Evolutionary conservation across 352 stramenopile genomes (phyloP).

Genomic region (Phytophthora syringae): DNA sequence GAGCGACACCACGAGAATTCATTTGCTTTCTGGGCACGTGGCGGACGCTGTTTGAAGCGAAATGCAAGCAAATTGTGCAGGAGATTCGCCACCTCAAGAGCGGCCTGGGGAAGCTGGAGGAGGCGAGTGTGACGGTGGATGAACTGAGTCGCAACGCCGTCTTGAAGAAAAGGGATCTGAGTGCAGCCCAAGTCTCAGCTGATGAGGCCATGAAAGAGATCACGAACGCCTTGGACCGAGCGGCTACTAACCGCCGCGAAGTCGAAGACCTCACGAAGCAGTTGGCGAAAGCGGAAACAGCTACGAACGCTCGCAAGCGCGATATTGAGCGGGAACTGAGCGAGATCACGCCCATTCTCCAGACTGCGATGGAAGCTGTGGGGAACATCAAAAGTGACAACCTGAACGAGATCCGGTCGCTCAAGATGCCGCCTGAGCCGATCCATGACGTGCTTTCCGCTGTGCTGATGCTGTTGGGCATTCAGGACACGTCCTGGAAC

Average conservation of each 20-base stretch:
- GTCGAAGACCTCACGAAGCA: conserved; percentile 93
- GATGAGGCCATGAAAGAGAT: conserved; percentile 97
- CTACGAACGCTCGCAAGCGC: conserved; percentile 89
- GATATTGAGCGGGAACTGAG: conserved; percentile 94
- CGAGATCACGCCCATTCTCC: conserved; percentile 92
- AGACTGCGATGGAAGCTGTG: conserved; percentile 92
- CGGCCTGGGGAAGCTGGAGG: conserved; percentile 91
- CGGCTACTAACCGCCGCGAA: conserved; percentile 89
- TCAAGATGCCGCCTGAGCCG: conserved; percentile 95
- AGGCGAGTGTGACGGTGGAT: conserved; percentile 92
- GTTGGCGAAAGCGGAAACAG: conserved; percentile 88
- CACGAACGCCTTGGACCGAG: conserved; percentile 91
- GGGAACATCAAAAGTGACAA: conserved; percentile 96
- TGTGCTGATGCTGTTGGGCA: conserved; percentile 95
- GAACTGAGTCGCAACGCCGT: conserved; percentile 88
- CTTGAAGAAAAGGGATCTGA: conserved; percentile 92
- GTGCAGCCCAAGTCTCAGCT: conserved; percentile 85
- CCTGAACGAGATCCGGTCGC: conserved; percentile 95
- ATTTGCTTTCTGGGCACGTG: conserved; percentile 88
- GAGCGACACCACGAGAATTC: conserved; percentile 85
- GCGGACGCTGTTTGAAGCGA: conserved; percentile 73
- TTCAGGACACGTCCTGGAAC: conserved; percentile 96
- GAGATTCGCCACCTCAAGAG: conserved; percentile 91
- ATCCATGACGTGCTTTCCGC: conserved; percentile 95
- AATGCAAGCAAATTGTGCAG: conserved; percentile 83